Percentiles rank a stretch among this genome's conserved stretches.
Evolutionary conservation across 2,329 filamentous ascomycete genomes (phyloP).

Genomic region (Gliomastix tumulicola): DNA sequence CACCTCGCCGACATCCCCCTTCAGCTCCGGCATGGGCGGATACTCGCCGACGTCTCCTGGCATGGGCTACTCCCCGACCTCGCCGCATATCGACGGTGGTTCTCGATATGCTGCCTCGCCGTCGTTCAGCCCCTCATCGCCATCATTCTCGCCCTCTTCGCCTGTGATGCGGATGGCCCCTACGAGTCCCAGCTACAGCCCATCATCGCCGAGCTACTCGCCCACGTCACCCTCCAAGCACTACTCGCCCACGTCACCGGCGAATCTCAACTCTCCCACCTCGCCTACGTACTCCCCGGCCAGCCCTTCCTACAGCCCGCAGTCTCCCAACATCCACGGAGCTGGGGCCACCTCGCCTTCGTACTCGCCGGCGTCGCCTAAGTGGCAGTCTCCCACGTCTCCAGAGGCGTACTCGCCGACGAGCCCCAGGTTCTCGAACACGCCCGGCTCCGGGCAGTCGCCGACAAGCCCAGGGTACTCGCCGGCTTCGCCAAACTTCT

Average conservation of each 20-base stretch:
- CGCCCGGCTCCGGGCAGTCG: constrained; percentile 48
- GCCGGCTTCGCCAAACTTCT: constrained; percentile 44
- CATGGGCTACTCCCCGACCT: constrained; percentile 67
- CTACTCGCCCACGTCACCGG: constrained; percentile 66
- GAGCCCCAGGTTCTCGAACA: constrained; percentile 52
- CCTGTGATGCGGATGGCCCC: constrained; percentile 50
- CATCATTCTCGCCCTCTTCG: constrained; percentile 57
- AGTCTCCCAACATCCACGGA: constrained; percentile 47
- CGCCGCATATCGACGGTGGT: constrained; percentile 52
- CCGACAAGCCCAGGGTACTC: constrained; percentile 66
- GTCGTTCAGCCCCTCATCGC: constrained; percentile 56
- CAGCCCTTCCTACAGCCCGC: constrained; percentile 64
- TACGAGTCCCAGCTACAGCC: constrained; percentile 55
- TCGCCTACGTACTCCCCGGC: constrained; percentile 54
- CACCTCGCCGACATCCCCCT: constrained; percentile 59
- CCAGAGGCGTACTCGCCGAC: constrained; percentile 56
- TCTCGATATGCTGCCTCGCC: constrained; percentile 48
- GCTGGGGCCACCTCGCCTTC: constrained; percentile 45
- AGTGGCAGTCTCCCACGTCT: constrained; percentile 66
- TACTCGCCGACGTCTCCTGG: constrained; percentile 45
- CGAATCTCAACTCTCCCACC: constrained; percentile 62
- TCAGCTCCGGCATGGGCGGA: constrained; percentile 42
- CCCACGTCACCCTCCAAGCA: constrained; percentile 54
- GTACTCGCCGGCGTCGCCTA: constrained; percentile 66
- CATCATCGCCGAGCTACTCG: constrained; percentile 59